Conservation (phyloP, 2,329 filamentous ascomycete genomes). For the Aspergillus sp. region DNA sequence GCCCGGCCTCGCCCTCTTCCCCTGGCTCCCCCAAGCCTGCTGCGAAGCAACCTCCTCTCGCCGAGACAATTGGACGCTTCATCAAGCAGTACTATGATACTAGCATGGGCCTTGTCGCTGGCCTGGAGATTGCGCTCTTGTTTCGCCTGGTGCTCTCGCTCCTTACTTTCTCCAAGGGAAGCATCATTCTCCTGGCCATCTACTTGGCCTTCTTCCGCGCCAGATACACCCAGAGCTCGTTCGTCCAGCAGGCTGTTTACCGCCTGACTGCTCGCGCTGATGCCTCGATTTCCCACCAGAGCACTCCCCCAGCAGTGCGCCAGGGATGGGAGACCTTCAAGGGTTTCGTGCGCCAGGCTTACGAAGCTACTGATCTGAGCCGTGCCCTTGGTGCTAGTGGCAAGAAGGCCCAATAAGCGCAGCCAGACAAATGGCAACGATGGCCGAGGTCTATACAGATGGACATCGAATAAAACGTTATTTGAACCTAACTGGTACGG, state of each 20-base stretch:
- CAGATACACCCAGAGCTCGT: conserved; percentile 81
- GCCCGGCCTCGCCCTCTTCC: conserved; percentile 52
- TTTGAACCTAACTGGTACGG: not conserved
- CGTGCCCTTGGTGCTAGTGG: conserved; percentile 47
- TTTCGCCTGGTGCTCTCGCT: conserved; percentile 75
- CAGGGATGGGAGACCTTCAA: conserved; percentile 80
- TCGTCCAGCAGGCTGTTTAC: conserved; percentile 79
- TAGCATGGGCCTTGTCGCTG: conserved; percentile 89
- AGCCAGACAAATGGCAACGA: not conserved
- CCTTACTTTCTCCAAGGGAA: conserved; percentile 81
- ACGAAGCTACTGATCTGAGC: conserved; percentile 72
- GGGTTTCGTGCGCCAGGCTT: conserved; percentile 65
- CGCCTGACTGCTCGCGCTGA: conserved; percentile 72
- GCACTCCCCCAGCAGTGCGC: conserved; percentile 72
- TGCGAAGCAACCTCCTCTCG: conserved; percentile 55
- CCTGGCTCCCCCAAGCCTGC: conserved; percentile 49
- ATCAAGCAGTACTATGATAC: conserved; percentile 97
- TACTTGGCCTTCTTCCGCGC: conserved; percentile 93
- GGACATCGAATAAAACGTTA: not conserved
- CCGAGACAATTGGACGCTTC: conserved; percentile 82
- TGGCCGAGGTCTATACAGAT: not conserved
- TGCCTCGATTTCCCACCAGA: conserved; percentile 77
- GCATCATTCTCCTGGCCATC: conserved; percentile 78
- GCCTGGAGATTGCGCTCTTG: conserved; percentile 84
- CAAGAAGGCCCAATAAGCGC: conserved; percentile 46